Conservation (phyloP, 106 monocot genomes). For the Phalaenopsis equestris region DNA sequence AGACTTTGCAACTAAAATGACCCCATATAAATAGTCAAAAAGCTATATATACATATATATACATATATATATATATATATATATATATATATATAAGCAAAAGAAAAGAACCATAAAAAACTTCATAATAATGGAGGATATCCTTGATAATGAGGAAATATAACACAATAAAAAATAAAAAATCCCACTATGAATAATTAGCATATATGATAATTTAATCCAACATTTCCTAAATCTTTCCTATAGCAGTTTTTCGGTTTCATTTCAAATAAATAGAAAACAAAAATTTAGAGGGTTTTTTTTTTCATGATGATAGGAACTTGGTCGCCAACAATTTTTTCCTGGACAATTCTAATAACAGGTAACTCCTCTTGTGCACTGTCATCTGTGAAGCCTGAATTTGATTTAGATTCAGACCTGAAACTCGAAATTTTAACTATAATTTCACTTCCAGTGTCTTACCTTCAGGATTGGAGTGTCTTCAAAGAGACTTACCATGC, state of each 20-base stretch:
- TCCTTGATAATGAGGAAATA: neutral
- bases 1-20: too few relatives aligned
- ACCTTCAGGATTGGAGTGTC: constrained; percentile 63
- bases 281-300: neutral
- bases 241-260: neutral
- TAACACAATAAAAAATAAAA: neutral
- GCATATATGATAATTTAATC: neutral
- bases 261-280: neutral
- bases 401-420: neutral
- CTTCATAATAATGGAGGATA: too few relatives aligned
- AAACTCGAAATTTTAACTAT: neutral
- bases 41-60: too few relatives aligned
- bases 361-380: constrained; percentile 25
- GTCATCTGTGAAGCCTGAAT: neutral
- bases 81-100: too few relatives aligned
- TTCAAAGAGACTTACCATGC: constrained; percentile 69
- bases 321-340: constrained; percentile 89
- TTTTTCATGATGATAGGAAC: constrained; percentile 40
- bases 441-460: constrained; percentile 30
- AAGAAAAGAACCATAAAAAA: too few relatives aligned
- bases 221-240: neutral
- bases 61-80: too few relatives aligned
- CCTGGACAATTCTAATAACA: constrained; percentile 55
- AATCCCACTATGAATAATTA: neutral
- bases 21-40: too few relatives aligned